Base-by-base conservation (phyloP, 257 asterid species). In the Rubia yunnanensis region DNA sequence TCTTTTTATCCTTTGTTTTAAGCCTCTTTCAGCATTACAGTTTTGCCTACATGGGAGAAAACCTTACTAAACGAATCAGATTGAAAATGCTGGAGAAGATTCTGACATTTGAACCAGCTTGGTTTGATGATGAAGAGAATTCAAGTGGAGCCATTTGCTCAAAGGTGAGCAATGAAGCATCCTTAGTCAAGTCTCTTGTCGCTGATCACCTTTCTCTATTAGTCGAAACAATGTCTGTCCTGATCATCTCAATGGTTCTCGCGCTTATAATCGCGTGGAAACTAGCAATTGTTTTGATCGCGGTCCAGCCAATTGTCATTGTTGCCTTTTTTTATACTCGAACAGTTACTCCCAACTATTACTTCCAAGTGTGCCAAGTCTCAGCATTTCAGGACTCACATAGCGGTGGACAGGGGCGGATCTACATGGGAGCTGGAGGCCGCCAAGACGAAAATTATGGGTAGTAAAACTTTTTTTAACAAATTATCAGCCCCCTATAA, bases 191-290 rank as follows among this genome's bases (percentile, higher is more conserved):
- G 69, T 89, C 96, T 35, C 78, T 89, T 15, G 86, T 89, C 2
- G 95, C 91, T 0, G 96, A 86, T 68, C 71, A 95, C 59, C 73
- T 79, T 7, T 87, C 86, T 6, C 86, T 89, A 4, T 41, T 83
- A 41, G 80, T 89, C 15, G 95, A 89, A 69, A 72, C 91, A 13
- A 46, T 73, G 5, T 83, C 96, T 2, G 87, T 92, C 2, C 89
- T 89, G 4, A 76, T 67, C 0, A 85, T 87, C 0, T 86, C 96
- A 0, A 80, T 78, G 83, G 67, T 82, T 38, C 80, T 85, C 61
- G 95, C 95, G 28, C 79, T 89, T 10, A 9, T 86, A 49, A 60
- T 89, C 30, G 95, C 96, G 0, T 89, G 96, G 96, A 89, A 89
- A 73, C 87, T 89, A 9, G 96, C 96, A 1, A 78, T 89, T 0